Percentiles rank a stretch among this genome's conserved stretches.
Conservation (phyloP, 768 basidiomycete species). For the Phanerochaete sordida region DNA sequence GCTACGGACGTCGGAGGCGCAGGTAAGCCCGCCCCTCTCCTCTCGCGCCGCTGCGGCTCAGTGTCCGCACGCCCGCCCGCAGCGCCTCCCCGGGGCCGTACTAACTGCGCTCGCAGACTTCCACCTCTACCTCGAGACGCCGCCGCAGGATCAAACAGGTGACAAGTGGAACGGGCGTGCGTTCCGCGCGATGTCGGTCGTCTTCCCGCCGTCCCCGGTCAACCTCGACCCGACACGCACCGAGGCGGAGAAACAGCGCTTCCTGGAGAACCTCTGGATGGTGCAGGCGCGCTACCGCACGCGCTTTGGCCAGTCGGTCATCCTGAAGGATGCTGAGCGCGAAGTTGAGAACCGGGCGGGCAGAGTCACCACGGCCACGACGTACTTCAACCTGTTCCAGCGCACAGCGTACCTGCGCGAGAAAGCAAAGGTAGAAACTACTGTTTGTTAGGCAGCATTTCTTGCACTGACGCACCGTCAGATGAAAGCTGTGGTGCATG, state of each 20-base stretch:
- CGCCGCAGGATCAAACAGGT: constrained; percentile 68
- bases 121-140: constrained; percentile 78
- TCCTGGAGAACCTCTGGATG: constrained; percentile 87
- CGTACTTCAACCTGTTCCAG: constrained; percentile 91
- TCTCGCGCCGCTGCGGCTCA: not conserved
- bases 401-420: constrained; percentile 77
- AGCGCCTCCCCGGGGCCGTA: not conserved
- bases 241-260: constrained; percentile 70
- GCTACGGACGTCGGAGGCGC: constrained; percentile 83
- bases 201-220: constrained; percentile 66
- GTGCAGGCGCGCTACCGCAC: constrained; percentile 81
- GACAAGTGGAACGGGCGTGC: constrained; percentile 88
- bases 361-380: constrained; percentile 61
- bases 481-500: constrained; percentile 87
- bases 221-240: constrained; percentile 65
- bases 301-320: constrained; percentile 67
- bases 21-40: constrained; percentile 50
- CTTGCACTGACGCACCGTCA: constrained; percentile 26
- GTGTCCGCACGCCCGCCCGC: not conserved
- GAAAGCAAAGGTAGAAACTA: constrained; percentile 65
- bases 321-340: constrained; percentile 64
- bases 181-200: constrained; percentile 75
- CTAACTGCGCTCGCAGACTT: constrained; percentile 52
- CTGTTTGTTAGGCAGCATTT: not conserved
- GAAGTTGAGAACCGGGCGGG: constrained; percentile 71